Percentiles rank a stretch among this genome's conserved stretches.
phyloP scores from a whole-genome alignment of 1,139 yeast species.

The Meyerozyma sp. region DNA sequence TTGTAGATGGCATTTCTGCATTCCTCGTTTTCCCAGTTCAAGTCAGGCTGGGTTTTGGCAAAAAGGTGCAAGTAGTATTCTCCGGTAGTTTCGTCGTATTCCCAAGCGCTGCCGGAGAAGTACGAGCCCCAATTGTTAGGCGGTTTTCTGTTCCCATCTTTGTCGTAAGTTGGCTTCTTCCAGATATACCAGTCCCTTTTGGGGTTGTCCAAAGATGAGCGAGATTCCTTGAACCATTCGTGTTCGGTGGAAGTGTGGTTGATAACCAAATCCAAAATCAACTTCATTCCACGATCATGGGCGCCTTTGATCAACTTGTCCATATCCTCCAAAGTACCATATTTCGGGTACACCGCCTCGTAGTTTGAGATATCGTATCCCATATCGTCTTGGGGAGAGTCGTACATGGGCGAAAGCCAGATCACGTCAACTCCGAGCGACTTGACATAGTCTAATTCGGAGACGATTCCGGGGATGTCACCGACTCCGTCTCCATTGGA shows the following conservation, averaged over 20 bases:
- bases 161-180: constrained; percentile 16
- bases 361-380: constrained; percentile 21
- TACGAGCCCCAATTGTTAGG: constrained; percentile 21
- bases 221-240: constrained; percentile 21
- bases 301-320: constrained; percentile 14
- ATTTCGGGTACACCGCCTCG: constrained; percentile 17
- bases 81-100: constrained; percentile 17
- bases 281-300: constrained; percentile 17
- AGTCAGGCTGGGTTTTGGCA: constrained; percentile 20
- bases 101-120: constrained; percentile 22
- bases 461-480: constrained; percentile 19
- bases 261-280: constrained; percentile 20
- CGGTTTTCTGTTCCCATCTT: constrained; percentile 17
- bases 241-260: constrained; percentile 20
- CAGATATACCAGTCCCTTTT: constrained; percentile 22
- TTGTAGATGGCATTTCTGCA: constrained; percentile 18
- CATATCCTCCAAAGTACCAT: constrained; percentile 19
- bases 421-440: constrained; percentile 17
- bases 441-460: constrained; percentile 18
- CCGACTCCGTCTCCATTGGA: constrained; percentile 22
- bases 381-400: constrained; percentile 23
- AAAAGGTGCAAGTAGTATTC: constrained; percentile 21
- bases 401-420: constrained; percentile 21
- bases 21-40: constrained; percentile 21
- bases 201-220: constrained; percentile 17